These are phyloP conservation scores for Ogataea degrootiae DNA, from an alignment of 805 yeast species.

Conservation along the genomic window DNA sequence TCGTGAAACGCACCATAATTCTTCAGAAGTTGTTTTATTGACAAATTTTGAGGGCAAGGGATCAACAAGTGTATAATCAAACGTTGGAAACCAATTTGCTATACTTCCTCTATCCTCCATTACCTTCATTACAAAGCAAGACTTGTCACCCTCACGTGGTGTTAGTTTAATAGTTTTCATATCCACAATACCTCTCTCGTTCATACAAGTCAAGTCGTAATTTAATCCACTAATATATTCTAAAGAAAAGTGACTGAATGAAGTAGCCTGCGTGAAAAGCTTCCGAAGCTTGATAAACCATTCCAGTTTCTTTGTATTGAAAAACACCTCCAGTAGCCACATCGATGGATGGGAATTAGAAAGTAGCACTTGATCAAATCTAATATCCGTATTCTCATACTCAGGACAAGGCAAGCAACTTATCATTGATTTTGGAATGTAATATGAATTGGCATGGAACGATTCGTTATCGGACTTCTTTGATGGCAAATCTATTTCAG, in stretches of 20 bases:
- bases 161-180: slow-evolving; percentile 14
- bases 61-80: slow-evolving; percentile 20
- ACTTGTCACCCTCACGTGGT: slow-evolving; percentile 9
- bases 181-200: slow-evolving; percentile 24
- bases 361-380: slow-evolving; percentile 27
- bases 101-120: slow-evolving; percentile 16
- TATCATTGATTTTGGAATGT: slow-evolving; percentile 19
- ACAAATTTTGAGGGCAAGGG: slow-evolving; percentile 14
- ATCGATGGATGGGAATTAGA: slow-evolving; percentile 18
- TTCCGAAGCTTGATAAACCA: slow-evolving; percentile 15
- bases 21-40: slow-evolving; percentile 19
- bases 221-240: slow-evolving; percentile 13
- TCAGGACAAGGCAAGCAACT: slow-evolving; percentile 14
- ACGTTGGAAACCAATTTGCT: slow-evolving; percentile 23
- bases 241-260: slow-evolving; percentile 20
- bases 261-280: slow-evolving; percentile 20
- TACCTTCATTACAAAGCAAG: slow-evolving; percentile 14
- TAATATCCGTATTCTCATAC: slow-evolving; percentile 10
- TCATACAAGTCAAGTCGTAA: slow-evolving; percentile 19
- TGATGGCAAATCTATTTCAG: slow-evolving; percentile 10
- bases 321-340: slow-evolving; percentile 25
- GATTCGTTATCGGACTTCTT: neutral
- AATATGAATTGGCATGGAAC: slow-evolving; percentile 18
- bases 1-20: slow-evolving; percentile 29
- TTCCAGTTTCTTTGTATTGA: slow-evolving; percentile 10